Percentiles rank a stretch among this genome's conserved stretches.
Evolutionary conservation across 2,329 filamentous ascomycete species (phyloP).

Genomic region (Pseudocercospora crystallina): DNA sequence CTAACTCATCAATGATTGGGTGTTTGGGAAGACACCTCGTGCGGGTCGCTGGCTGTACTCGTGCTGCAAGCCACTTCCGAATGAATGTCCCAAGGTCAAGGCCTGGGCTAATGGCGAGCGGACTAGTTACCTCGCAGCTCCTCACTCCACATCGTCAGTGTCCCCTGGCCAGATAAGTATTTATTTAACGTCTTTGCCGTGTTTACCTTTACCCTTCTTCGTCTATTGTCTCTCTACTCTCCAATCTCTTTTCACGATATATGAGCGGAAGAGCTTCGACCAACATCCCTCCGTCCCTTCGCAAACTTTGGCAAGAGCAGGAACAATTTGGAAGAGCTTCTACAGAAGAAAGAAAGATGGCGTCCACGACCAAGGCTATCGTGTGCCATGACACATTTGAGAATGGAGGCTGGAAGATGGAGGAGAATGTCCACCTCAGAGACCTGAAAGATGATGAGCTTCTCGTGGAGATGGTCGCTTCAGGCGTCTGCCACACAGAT

Average conservation of each 20-base stretch:
- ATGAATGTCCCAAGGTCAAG: too few species aligned
- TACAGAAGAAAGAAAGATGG: slow-evolving; percentile 19
- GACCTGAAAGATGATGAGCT: slow-evolving; percentile 49
- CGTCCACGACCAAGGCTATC: slow-evolving; percentile 36
- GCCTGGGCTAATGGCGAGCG: too few species aligned
- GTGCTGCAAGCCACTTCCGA: too few species aligned
- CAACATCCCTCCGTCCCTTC: slow-evolving; percentile 29
- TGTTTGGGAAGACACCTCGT: too few species aligned
- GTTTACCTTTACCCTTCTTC: not conserved
- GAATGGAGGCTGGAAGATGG: slow-evolving; percentile 42
- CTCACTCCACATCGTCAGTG: too few species aligned
- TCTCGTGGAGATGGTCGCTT: slow-evolving; percentile 54
- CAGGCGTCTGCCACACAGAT: slow-evolving; percentile 58
- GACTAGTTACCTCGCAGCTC: too few species aligned
- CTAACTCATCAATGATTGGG: too few species aligned
- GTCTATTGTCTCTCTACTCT: not conserved
- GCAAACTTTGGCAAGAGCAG: slow-evolving; percentile 28
- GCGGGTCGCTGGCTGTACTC: too few species aligned
- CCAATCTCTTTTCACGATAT: not conserved
- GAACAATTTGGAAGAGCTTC: slow-evolving; percentile 17
- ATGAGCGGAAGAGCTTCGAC: slow-evolving; percentile 27
- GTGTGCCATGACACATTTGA: slow-evolving; percentile 39
- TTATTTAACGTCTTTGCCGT: slow-evolving; percentile 11
- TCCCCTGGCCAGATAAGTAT: not conserved
- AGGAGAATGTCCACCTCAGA: slow-evolving; percentile 36